A percentile compares a stretch with the other conserved stretches of the same genome.
phyloP scores from a whole-genome alignment of 352 stramenopile genomes.

The Phytopythium cucurbitacearum region DNA sequence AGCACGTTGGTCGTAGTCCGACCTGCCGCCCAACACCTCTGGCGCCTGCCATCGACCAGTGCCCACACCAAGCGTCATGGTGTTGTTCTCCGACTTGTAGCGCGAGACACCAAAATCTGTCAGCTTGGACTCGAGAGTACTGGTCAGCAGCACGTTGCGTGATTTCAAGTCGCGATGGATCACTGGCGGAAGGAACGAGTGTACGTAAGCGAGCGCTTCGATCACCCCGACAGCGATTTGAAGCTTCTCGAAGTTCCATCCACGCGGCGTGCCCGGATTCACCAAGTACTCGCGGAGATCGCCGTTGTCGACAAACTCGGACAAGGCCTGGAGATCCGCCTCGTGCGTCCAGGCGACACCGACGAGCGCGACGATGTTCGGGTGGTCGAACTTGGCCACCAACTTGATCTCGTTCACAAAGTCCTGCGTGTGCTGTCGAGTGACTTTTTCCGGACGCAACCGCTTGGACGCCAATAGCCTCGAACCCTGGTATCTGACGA shows the following conservation, averaged over 20 bases:
- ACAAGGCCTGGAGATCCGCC: slow-evolving; percentile 43
- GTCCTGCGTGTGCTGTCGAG: slow-evolving; percentile 18
- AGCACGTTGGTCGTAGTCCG: slow-evolving; percentile 17
- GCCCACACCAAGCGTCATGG: slow-evolving; percentile 19
- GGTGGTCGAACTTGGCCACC: slow-evolving; percentile 43
- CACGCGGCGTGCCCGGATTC: slow-evolving; percentile 15
- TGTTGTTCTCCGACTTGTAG: slow-evolving; percentile 9
- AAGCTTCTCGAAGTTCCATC: slow-evolving; percentile 24
- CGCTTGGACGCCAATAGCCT: slow-evolving; percentile 22
- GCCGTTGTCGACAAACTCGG: slow-evolving; percentile 48
- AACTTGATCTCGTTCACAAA: slow-evolving; percentile 52
- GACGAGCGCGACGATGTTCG: slow-evolving; percentile 46
- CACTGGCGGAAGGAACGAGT: slow-evolving; percentile 22
- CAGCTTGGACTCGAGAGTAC: slow-evolving; percentile 37
- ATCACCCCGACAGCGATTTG: slow-evolving; percentile 34
- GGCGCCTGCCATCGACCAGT: slow-evolving; percentile 26
- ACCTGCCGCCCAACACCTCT: slow-evolving; percentile 24
- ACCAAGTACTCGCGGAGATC: slow-evolving; percentile 39
- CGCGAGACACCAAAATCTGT: slow-evolving; percentile 55
- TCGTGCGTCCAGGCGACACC: slow-evolving; percentile 46
- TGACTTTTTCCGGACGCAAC: slow-evolving; percentile 12
- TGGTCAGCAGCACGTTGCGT: slow-evolving; percentile 39
- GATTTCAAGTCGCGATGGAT: slow-evolving; percentile 39
- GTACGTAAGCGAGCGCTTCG: slow-evolving; percentile 36
- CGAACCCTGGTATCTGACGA: slow-evolving; percentile 15